Base-by-base conservation (phyloP, 345 rosid genomes). In the Eucalyptus cladocalyx region DNA sequence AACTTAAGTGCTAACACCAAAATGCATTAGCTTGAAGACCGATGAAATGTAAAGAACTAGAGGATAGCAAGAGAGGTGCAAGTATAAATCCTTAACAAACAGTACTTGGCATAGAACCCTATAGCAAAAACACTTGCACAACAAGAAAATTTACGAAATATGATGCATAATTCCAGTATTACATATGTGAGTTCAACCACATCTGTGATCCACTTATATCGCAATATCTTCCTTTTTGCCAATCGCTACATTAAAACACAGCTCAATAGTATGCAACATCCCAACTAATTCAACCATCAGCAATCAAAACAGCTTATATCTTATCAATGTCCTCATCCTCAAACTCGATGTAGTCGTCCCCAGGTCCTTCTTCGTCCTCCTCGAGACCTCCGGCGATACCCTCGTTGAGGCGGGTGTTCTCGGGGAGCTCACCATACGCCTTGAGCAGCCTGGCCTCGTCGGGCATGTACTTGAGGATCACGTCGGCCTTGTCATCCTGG, bases 401-500 rank as follows among this genome's bases (percentile, higher is more conserved):
- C 87, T 93, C 94, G 65, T 92, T 93, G 87, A 93, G 93, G 2
- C 93, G 92, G 14, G 90, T 90, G 86, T 50, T 91, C 87, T 90
- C 93, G 10, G 87, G 93, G 53, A 93, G 92, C 90, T 93, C 94
- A 32, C 93, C 92, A 12, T 93, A 93, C 11, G 93, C 94, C 91
- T 93, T 93, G 16, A 93, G 93, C 42, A 92, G 94, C 92, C 95
- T 89, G 67, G 95, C 93, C 90, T 93, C 94, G 72, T 93, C 93
- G 1, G 93, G 93, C 94, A 92, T 92, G 56, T 93, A 93, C 92
- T 93, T 93, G 83, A 93, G 89, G 90, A 93, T 93, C 45, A 93
- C 95, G 69, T 93, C 95, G 62, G 94, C 95, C 91, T 93, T 93
- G 87, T 93, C 95, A 50, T 93, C 95, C 89, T 93, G 95, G 80